Evolutionary conservation across 352 stramenopile genomes (phyloP).

Genomic region (Paralagenidium karlingii): DNA sequence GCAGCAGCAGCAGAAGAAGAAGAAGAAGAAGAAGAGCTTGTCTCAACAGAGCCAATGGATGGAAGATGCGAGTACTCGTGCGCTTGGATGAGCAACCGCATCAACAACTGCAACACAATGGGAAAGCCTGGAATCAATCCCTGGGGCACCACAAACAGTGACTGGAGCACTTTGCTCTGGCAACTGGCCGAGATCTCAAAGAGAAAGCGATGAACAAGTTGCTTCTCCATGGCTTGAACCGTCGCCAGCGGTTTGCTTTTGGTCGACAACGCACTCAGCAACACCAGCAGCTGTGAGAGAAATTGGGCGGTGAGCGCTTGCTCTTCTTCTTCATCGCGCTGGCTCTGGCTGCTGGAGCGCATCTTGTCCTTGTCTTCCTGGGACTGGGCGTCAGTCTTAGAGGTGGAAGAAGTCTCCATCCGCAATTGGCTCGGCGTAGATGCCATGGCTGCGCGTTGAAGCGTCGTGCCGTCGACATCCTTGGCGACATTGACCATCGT

Average conservation of each 20-base stretch:
- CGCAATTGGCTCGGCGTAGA: no score
- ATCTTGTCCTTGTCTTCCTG: background rate
- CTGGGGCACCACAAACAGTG: slow-evolving; percentile 25
- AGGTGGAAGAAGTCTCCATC: no score
- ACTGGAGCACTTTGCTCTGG: slow-evolving; percentile 28
- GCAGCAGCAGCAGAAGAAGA: no score
- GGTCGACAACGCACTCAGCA: no score
- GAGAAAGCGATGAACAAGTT: no score
- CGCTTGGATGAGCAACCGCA: slow-evolving; percentile 40
- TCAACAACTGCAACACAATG: slow-evolving; percentile 45
- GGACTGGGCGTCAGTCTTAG: no score
- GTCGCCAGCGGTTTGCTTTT: no score
- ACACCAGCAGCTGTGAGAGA: slow-evolving; percentile 14
- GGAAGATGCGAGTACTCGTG: slow-evolving; percentile 19
- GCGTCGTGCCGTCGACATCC: no score
- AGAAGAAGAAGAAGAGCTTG: background rate
- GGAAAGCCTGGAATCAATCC: slow-evolving; percentile 29
- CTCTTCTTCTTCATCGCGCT: slow-evolving; percentile 10
- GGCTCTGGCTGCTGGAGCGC: background rate
- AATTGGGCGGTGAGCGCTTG: slow-evolving; percentile 24
- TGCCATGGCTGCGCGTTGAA: no score
- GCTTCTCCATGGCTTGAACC: no score
- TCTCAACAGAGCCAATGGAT: background rate
- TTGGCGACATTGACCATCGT: no score
- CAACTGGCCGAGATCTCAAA: no score